phyloP scores from a whole-genome alignment of 2,329 filamentous ascomycete genomes.

The Colletotrichum sp. region DNA sequence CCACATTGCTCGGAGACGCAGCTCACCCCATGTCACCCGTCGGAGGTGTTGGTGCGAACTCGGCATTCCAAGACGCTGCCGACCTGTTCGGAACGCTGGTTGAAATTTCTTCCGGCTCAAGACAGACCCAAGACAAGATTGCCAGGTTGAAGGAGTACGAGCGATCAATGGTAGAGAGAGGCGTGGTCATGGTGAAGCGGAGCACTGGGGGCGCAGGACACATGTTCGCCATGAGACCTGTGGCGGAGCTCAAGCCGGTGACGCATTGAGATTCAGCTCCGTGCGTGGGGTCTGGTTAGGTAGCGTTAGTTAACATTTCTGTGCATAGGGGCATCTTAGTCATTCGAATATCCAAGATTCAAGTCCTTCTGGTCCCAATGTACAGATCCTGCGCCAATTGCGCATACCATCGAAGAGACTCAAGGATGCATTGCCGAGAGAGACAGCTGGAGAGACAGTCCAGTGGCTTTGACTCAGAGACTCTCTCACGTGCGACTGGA shows the following conservation, averaged over 20 bases:
- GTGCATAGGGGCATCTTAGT: neutral
- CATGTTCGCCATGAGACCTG: conserved; percentile 13
- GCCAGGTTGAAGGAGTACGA: neutral
- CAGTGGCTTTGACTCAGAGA: neutral
- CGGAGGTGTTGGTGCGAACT: conserved; percentile 13
- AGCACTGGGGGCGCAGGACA: neutral
- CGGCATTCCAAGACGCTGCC: conserved; percentile 6
- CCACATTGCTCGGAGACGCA: conserved; percentile 20
- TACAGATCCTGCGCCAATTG: neutral
- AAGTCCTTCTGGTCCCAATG: neutral
- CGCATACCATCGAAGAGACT: neutral
- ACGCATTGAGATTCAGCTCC: neutral
- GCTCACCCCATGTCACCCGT: conserved; percentile 15
- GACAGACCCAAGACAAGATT: neutral
- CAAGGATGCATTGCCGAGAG: neutral
- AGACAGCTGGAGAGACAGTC: neutral
- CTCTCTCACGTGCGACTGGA: neutral
- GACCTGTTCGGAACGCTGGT: neutral
- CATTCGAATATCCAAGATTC: neutral
- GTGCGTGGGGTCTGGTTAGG: neutral
- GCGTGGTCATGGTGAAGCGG: neutral
- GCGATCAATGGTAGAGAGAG: neutral
- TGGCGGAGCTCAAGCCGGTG: neutral
- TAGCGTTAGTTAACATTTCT: neutral
- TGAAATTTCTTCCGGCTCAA: neutral